Evolutionary conservation across 495 filamentous ascomycete species (phyloP).

Genomic region (Daldinia loculata): DNA sequence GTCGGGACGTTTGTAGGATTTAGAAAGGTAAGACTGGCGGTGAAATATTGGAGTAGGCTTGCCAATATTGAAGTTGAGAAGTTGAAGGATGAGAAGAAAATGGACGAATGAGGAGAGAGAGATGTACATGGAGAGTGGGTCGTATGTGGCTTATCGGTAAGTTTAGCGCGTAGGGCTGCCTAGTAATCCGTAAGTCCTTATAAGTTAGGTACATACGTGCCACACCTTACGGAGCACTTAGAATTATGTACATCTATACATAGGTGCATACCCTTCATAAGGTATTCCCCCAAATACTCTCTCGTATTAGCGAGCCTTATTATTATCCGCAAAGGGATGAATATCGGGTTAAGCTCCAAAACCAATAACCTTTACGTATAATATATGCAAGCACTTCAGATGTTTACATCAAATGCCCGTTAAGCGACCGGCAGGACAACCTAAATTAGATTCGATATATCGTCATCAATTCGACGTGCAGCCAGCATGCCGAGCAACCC

Average conservation of each 20-base stretch:
- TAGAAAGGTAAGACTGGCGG: conserved; percentile 34
- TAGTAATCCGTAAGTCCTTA: background rate
- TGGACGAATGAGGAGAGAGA: conserved; percentile 26
- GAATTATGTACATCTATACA: too few relatives aligned
- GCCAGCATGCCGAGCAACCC: conserved; percentile 31
- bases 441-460: conserved; percentile 23
- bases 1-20: conserved; percentile 26
- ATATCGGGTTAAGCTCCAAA: conserved; percentile 19
- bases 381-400: conserved; percentile 33
- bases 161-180: conserved; percentile 20
- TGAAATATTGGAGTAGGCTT: conserved; percentile 18
- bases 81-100: conserved; percentile 14
- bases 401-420: conserved; percentile 22
- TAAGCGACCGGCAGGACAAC: conserved; percentile 23
- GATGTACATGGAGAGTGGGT: background rate
- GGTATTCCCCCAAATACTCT: background rate
- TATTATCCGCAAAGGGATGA: background rate
- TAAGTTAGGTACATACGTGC: too few relatives aligned
- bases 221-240: too few relatives aligned
- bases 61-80: conserved; percentile 9
- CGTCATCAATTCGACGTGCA: conserved; percentile 13
- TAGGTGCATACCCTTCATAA: background rate
- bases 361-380: background rate
- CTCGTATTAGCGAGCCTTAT: conserved; percentile 10
- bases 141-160: conserved; percentile 12